A percentile compares a stretch with the other conserved stretches of the same genome.
These are phyloP conservation scores for Leccinum subrobustum DNA, from an alignment of 1,284 basidiomycete species.

Conservation along the genomic window DNA sequence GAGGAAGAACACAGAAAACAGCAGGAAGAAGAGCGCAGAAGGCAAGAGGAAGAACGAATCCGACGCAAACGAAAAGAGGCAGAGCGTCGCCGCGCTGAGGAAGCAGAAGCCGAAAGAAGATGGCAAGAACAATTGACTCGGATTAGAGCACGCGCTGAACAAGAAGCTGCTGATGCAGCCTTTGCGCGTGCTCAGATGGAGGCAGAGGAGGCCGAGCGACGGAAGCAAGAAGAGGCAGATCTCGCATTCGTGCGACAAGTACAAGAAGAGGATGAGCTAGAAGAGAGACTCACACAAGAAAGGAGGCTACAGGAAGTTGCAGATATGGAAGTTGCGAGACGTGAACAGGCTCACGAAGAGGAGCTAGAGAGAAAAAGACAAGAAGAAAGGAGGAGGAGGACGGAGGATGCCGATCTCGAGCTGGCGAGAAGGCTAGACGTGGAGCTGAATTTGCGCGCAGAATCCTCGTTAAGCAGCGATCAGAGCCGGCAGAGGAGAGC, in stretches of 20 bases:
- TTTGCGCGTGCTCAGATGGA: slow-evolving; percentile 35
- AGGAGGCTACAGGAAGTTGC: slow-evolving; percentile 32
- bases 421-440: slow-evolving; percentile 32
- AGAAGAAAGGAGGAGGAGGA: slow-evolving; percentile 27
- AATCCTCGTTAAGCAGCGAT: slow-evolving; percentile 9
- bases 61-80: slow-evolving; percentile 20
- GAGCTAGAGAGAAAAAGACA: slow-evolving; percentile 36
- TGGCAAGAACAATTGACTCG: slow-evolving; percentile 34
- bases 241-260: slow-evolving; percentile 27
- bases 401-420: slow-evolving; percentile 31
- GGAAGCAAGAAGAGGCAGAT: slow-evolving; percentile 33
- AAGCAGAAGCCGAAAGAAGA: slow-evolving; percentile 31
- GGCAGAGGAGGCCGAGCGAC: slow-evolving; percentile 32
- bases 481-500: slow-evolving; percentile 7
- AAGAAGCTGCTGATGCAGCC: slow-evolving; percentile 35
- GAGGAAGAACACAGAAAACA: slow-evolving; percentile 25
- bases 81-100: slow-evolving; percentile 21
- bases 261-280: slow-evolving; percentile 32
- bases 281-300: slow-evolving; percentile 23
- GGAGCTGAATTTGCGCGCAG: slow-evolving; percentile 25
- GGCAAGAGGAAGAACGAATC: slow-evolving; percentile 21
- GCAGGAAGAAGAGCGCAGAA: slow-evolving; percentile 20
- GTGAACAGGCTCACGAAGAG: slow-evolving; percentile 40
- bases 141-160: slow-evolving; percentile 31
- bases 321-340: slow-evolving; percentile 32